A percentile compares a stretch with the other conserved stretches of the same genome.
Evolutionary conservation across 192 early-diverging fungal genomes (phyloP).

Genomic region (Backusella psychrophila): DNA sequence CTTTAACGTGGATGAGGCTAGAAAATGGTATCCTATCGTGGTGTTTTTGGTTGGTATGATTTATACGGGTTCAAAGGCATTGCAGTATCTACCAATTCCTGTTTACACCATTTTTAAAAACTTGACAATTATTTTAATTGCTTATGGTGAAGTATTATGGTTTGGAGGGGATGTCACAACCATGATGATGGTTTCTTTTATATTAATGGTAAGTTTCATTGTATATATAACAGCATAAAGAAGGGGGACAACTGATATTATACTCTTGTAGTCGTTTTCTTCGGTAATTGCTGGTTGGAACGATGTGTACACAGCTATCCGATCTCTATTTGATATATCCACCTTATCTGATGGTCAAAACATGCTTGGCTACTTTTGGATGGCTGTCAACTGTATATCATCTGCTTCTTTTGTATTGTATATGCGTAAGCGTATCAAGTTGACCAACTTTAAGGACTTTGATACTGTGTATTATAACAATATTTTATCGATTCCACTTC

Average conservation of each 20-base stretch:
- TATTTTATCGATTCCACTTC: slow-evolving; percentile 78
- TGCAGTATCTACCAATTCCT: slow-evolving; percentile 88
- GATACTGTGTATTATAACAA: slow-evolving; percentile 98
- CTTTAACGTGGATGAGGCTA: slow-evolving; percentile 53
- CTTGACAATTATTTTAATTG: slow-evolving; percentile 93
- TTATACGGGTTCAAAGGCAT: slow-evolving; percentile 90
- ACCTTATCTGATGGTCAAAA: slow-evolving; percentile 19
- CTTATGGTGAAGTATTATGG: slow-evolving; percentile 84
- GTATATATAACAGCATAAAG: not conserved
- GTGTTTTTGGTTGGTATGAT: slow-evolving; percentile 87
- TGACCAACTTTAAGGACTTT: slow-evolving; percentile 90
- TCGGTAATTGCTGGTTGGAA: slow-evolving; percentile 84
- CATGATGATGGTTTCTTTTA: slow-evolving; percentile 77
- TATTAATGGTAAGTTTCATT: slow-evolving; percentile 58
- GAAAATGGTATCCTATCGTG: slow-evolving; percentile 80
- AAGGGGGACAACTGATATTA: not conserved
- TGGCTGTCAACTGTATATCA: slow-evolving; percentile 86
- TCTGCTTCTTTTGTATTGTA: slow-evolving; percentile 84
- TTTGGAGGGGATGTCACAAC: slow-evolving; percentile 76
- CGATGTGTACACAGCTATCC: slow-evolving; percentile 46
- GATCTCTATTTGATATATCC: not conserved
- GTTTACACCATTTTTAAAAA: slow-evolving; percentile 98
- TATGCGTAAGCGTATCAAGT: slow-evolving; percentile 85
- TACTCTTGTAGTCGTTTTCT: slow-evolving; percentile 56
- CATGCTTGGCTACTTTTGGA: slow-evolving; percentile 74